Base-by-base conservation (phyloP, 2,329 filamentous ascomycete genomes). In the Aspergillus floridensis region DNA sequence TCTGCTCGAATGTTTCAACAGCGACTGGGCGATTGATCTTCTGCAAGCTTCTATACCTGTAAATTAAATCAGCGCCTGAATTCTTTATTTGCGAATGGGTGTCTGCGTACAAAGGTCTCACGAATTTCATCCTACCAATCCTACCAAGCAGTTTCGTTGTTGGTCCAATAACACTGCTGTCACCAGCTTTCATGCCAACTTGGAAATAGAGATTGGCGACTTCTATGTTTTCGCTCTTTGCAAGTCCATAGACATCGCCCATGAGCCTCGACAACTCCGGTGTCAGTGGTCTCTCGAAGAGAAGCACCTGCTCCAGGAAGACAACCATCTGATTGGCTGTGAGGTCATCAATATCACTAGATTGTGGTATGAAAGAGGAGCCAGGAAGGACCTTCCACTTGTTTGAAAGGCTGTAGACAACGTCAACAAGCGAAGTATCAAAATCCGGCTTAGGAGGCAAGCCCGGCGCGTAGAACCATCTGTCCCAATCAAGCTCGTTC, bases 121-220 rank as follows among this genome's bases (percentile, higher is more conserved):
- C 93, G 76, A 93, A 98, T 84, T 98, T 98, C 95, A 99, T 98
- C 59, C 95, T 82, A 12, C 95, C 95, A 24, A 97, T 92, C 55
- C 83, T 82, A 32, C 91, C 90, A 44, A 98, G 80, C 57, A 97
- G 80, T 59, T 90, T 85, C 1, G 89, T 87, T 0, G 91, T 86
- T 1, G 88, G 88, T 60, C 85, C 73, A 69, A 93, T 91, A 41
- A 89, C 85, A 59, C 81, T 84, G 54, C 82, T 76, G 68, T 92
- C 90, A 59, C 87, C 85, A 12, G 91, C 89, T 68, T 85, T 85
- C 70, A 99, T 83, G 1, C 91, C 91, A 35, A 97, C 84, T 56
- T 86, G 84, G 70, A 91, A 89, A 77, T 91, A 98, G 1, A 93
- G 85, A 16, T 87, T 85, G 67, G 91, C 86, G 52, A 99, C 83